Base-by-base conservation (phyloP, 169 alveolate species). In the Besnoitia besnoiti region DNA sequence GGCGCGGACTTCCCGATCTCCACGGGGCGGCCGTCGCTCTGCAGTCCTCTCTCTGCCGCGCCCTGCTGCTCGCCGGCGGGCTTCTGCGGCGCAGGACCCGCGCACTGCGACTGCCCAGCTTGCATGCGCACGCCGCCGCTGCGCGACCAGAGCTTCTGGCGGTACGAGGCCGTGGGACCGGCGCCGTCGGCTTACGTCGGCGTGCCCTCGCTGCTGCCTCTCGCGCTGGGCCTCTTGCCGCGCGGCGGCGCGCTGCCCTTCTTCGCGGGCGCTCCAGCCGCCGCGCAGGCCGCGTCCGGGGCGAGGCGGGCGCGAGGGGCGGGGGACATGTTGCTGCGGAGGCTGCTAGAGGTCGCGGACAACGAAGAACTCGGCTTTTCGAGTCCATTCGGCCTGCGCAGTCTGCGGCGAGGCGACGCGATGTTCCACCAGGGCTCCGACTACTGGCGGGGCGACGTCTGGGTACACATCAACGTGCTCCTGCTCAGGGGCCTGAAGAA, bases 381-480 rank as follows among this genome's bases (percentile, higher is more conserved):
- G 33, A 90, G 94, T 4, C 91, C 89, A 5, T 55, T 55, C 92
- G 98, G 98, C 12, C 94, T 97, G 16, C 94, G 98, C 55, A 90
- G 96, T 77, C 93, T 97, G 46, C 92, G 96, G 24, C 96, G 93
- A 91, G 85, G 80, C 51, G 98, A 96, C 93, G 76, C 91, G 73
- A 93, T 93, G 35, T 97, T 85, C 88, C 91, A 92, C 50, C 89
- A 94, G 37, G 97, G 97, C 14, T 95, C 95, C 73, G 95, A 96
- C 90, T 97, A 97, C 94, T 97, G 98, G 98, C 95, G 97, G 85
- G 97, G 97, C 30, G 95, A 96, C 37, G 94, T 97, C 35, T 97
- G 98, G 98, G 92, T 97, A 49, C 93, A 95, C 67, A 94, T 96
- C 49, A 97, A 96, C 89, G 96, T 94, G 91, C 92, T 97, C 37